Evolutionary conservation across 2,329 filamentous ascomycete species (phyloP), one percentile per base, ranked within the genome.

Genomic region (Lasiodiplodia sp.): DNA sequence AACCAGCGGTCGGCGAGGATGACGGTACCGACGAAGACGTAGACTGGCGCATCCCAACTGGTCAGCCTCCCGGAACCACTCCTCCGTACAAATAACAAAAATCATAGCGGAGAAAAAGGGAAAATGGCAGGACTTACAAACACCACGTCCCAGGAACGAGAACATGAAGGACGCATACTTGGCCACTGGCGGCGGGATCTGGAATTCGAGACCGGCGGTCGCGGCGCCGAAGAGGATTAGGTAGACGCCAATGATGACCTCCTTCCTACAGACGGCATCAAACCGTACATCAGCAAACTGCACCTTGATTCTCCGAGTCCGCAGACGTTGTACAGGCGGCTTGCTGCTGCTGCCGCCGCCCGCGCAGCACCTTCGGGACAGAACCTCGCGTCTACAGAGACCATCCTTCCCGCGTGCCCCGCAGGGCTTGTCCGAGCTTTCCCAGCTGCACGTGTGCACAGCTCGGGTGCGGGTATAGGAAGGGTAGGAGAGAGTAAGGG

Each of bases 161-260:
- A 98, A 98, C 82, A 98, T 90, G 86, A 99, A 99, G 12, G 93
- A 97, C 67, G 94, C 95, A 85, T 98, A 97, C 83, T 93, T 91
- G 69, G 94, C 91, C 67, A 97, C 87, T 80, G 97, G 94, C 69
- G 94, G 93, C 63, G 96, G 95, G 75, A 97, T 95, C 82, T 97
- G 92, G 84, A 98, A 97, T 82, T 99, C 96, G 34, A 68, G 60
- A 53, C 57, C 56, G 34, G 56, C 66, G 23, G 66, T 68, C 56
- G 56, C 87, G 70, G 94, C 86, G 79, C 96, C 96, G 78, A 99
- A 99, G 72, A 97, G 82, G 72, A 97, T 93, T 75, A 97, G 89
- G 81, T 98, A 99, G 74, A 88, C 83, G 68, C 93, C 94, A 71
- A 97, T 84, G 73, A 99, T 89, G 76, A 96, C 86, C 73, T 86